Evolutionary conservation across 352 stramenopile species (phyloP), one percentile per base, ranked within the genome.

Genomic region (Phytophthora foliorum): DNA sequence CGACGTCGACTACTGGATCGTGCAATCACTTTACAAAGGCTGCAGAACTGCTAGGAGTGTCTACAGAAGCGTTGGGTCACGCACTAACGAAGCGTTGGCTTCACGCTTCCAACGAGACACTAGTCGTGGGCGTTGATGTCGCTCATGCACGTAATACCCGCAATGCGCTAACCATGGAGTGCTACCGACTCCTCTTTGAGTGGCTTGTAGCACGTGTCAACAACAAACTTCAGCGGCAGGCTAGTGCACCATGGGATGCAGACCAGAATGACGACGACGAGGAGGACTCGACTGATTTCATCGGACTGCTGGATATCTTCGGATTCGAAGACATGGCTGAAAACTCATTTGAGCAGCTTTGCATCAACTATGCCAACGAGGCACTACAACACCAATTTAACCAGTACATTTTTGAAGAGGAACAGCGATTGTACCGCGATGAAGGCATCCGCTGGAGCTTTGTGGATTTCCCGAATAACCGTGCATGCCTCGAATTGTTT

Each of bases 191-290:
- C 50, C 72, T 98, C 5, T 99, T 99, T 63, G 84, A 97, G 41
- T 99, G 95, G 95, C 86, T 99, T 44, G 96, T 99, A 32, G 78
- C 80, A 7, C 81, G 82, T 11, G 89, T 98, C 60, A 98, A 98
- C 77, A 77, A 82, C 51, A 89, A 90, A 67, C 95, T 97, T n/a
- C 77, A 75, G 24, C 56, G 58, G 19, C 69, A 75, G 17, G 45
- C 48, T 27, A 38, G 19, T 29, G 22, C n/a, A 14, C 24, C 55
- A 34, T 69, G 46, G 52, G 53, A 70, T 45, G 50, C 10, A 19
- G 59, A 73, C 36, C 49, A 73, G 39, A 46, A 56, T 51, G 52
- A 54, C 10, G 45, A 67, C 1, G 57, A 67, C 17, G 53, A 71
- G 16, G 61, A 66, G 54, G 36, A 63, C 19, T 39, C 58, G 36